Evolutionary conservation across 495 filamentous ascomycete genomes (phyloP).

Genomic region (Lasiosphaeris hirsuta): DNA sequence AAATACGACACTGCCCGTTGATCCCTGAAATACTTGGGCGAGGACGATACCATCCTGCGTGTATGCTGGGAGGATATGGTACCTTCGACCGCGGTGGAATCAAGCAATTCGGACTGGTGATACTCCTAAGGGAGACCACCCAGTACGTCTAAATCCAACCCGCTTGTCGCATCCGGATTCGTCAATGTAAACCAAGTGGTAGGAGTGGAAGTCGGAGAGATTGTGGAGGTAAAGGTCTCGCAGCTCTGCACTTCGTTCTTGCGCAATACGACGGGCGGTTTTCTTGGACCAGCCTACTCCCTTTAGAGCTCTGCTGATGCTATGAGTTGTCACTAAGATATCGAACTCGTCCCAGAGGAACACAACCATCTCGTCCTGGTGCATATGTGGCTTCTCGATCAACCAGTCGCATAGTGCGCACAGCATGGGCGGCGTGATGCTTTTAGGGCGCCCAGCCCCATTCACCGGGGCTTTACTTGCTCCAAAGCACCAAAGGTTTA

Average conservation of each 20-base stretch:
- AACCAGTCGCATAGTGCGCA: background rate
- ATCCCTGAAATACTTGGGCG: background rate
- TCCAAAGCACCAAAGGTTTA: no score
- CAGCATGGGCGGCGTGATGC: background rate
- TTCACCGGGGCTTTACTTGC: no score
- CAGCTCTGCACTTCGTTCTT: constrained; percentile 2
- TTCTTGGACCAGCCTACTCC: background rate
- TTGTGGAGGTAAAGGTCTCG: constrained; percentile 4
- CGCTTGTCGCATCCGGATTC: constrained; percentile 2
- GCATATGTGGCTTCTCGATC: background rate
- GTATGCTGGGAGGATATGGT: constrained; percentile 4
- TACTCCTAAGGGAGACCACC: constrained; percentile 1
- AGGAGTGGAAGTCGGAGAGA: background rate
- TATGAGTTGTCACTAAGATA: background rate
- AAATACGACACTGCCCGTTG: background rate
- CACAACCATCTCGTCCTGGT: background rate
- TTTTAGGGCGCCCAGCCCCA: background rate
- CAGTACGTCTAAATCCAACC: constrained; percentile 3
- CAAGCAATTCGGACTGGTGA: background rate
- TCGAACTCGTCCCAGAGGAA: background rate
- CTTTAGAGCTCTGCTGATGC: background rate
- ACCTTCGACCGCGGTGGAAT: background rate
- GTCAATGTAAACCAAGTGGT: constrained; percentile 1
- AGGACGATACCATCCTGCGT: constrained; percentile 4
- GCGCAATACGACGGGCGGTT: background rate